phyloP scores from a whole-genome alignment of 202 grass and related monocot genomes.

The Elaeis oleifera region DNA sequence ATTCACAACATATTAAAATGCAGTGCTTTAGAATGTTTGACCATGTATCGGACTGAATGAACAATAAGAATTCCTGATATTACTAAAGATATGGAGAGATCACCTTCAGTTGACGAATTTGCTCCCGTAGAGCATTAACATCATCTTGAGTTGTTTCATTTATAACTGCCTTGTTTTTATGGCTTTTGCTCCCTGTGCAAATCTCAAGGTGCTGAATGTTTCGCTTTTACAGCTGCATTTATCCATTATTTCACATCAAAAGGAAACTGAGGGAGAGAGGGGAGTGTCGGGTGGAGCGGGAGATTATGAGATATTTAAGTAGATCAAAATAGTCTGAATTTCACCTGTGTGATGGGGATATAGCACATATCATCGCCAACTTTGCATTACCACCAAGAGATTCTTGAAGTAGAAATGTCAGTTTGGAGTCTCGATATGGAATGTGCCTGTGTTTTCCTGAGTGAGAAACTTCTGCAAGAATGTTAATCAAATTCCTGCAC shows the following conservation, averaged over 20 bases:
- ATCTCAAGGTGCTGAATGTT: slow-evolving; percentile 88
- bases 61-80: too few species aligned
- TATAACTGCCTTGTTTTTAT: slow-evolving; percentile 86
- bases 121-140: slow-evolving; percentile 65
- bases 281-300: too few species aligned
- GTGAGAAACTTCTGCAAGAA: slow-evolving; percentile 83
- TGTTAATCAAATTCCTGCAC: slow-evolving; percentile 92
- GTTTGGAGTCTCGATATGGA: slow-evolving; percentile 90
- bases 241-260: slow-evolving; percentile 2
- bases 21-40: too few species aligned
- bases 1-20: background rate
- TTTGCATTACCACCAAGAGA: slow-evolving; percentile 94
- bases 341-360: slow-evolving; percentile 83
- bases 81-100: slow-evolving; percentile 16
- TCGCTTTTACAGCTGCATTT: slow-evolving; percentile 77
- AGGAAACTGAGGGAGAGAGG: slow-evolving; percentile 2
- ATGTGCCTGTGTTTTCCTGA: slow-evolving; percentile 85
- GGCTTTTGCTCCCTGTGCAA: slow-evolving; percentile 89
- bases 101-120: slow-evolving; percentile 86
- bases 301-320: background rate
- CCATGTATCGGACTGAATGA: too few species aligned
- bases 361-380: slow-evolving; percentile 90
- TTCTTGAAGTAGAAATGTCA: slow-evolving; percentile 94
- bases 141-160: slow-evolving; percentile 93
- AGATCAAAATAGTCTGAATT: background rate